Base-by-base conservation (phyloP, 495 filamentous ascomycete species). In the Aspergillus olivimuriae region DNA sequence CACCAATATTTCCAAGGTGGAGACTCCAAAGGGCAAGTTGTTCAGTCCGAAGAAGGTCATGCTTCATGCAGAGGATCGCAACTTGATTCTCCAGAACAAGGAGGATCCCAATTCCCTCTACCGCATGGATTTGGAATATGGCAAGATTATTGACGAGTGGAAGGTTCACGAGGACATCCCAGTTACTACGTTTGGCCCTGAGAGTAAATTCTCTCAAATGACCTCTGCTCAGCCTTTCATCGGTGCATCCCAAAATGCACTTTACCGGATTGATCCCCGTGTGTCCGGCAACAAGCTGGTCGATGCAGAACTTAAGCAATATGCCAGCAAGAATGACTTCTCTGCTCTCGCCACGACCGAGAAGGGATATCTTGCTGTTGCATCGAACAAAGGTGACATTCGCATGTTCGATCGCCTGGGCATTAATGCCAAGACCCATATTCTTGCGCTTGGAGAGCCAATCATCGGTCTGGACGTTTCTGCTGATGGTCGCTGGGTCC, bases 61-160 rank as follows among this genome's bases (percentile, higher is more conserved):
- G 92, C 73, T 98, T 21, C 92, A 97, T 55, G 84, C 84, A 1
- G 89, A 94, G 60, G 92, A 98, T 65, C 75, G 80, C 3, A 88
- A 92, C 56, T 81, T 98, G 80, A 89, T 98, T 53, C 66, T 98
- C 32, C 94, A 98, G 58, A 87, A 91, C 51, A 73, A 72, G 21
- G 70, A 80, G 24, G 80, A 96, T 47, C 89, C 94, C 4, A 89
- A 98, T 66, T 87, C 82, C 20, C 72, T 98, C n/a, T 98, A 89
- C 56, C 87, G 86, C 19, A 96, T 98, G 92, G 92, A 98, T 70
- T 70, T 98, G 46, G 94, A 97, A 55, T 94, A 92, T 56, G 92
- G 92, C 43, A 97, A 95, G 70, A 86, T 98, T n/a, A 88, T 97
- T 2, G 94, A 98, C 58, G 94, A 98, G 63, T 98, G 92, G 92